Evolutionary conservation across 257 asterid species (phyloP), one percentile per base, ranked within the genome.

Genomic region (Solanum commersonii): DNA sequence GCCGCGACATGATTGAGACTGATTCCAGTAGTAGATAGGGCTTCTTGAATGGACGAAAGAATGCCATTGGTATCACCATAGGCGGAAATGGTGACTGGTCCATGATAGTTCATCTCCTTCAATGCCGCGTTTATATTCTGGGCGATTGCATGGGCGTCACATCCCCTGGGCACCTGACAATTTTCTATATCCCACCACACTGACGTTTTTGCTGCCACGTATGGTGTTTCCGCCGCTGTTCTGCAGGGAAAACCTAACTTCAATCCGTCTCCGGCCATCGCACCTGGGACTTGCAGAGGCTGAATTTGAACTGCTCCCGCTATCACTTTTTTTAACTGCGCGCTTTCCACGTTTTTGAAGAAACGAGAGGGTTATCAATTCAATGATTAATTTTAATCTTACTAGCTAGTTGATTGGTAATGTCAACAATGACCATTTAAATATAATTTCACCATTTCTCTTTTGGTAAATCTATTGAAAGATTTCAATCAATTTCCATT

Each of bases 141-240:
- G 3, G 99, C 99, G 87, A 96, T 95, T 82, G 90, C 72, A 91
- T 94, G 94, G 40, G 99, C 94, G 68, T 94, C 96, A 87, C 90
- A 93, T 8, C 87, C 87, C 86, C 92, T 93, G 1, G 98, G 98
- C 46, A 95, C 99, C 78, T 94, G 98, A 86, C 98, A 96, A 88
- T 96, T 95, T 92, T 96, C 98, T 38, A 95, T 94, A 90, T 96
- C 98, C 98, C 98, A 96, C 98, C 98, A 96, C 49, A 96, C 98
- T 34, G 98, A 96, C 14, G 90, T 90, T 92, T 95, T 95, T 72
- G 96, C 96, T 91, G 89, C 87, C 46, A 89, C 88, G 91, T 96
- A 96, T 90, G 91, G 98, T 60, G 91, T 90, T 92, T 96, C 98
- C 65, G 95, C 94, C 84, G 84, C 59, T 38, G 12, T 49, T 77